Evolutionary conservation across 768 basidiomycete species (phyloP).

Genomic region (Panaeolus cyanescens): DNA sequence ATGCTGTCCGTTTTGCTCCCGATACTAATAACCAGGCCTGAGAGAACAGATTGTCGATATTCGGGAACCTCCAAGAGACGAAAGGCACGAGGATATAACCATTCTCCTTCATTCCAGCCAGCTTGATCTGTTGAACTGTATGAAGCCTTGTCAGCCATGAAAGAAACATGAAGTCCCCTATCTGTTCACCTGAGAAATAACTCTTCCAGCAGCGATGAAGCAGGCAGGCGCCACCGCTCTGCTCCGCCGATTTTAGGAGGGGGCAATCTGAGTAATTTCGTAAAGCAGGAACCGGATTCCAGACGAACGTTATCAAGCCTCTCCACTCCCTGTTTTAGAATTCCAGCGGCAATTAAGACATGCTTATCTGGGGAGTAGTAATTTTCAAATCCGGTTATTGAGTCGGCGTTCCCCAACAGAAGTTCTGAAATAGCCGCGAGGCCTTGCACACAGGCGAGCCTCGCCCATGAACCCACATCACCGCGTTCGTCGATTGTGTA

Average conservation of each 20-base stretch:
- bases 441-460: constrained; percentile 73
- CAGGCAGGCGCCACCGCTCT: constrained; percentile 55
- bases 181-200: constrained; percentile 53
- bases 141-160: constrained; percentile 6
- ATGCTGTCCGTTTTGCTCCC: constrained; percentile 85
- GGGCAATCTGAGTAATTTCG: constrained; percentile 48
- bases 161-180: constrained; percentile 2
- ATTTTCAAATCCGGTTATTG: constrained; percentile 46
- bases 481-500: constrained; percentile 95
- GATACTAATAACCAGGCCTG: constrained; percentile 76
- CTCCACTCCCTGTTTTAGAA: constrained; percentile 90
- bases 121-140: constrained; percentile 24
- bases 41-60: constrained; percentile 65
- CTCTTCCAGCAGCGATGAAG: constrained; percentile 45
- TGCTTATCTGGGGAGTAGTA: constrained; percentile 65
- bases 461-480: constrained; percentile 96
- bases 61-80: constrained; percentile 60
- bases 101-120: constrained; percentile 72
- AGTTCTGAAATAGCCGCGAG: constrained; percentile 55
- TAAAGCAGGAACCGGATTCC: constrained; percentile 67
- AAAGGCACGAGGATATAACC: constrained; percentile 76
- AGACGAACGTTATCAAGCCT: constrained; percentile 89
- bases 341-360: constrained; percentile 57
- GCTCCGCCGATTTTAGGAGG: constrained; percentile 42
- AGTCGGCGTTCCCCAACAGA: constrained; percentile 45